Conservation (phyloP, 495 filamentous ascomycete genomes). For the Glarea lozoyensis region DNA sequence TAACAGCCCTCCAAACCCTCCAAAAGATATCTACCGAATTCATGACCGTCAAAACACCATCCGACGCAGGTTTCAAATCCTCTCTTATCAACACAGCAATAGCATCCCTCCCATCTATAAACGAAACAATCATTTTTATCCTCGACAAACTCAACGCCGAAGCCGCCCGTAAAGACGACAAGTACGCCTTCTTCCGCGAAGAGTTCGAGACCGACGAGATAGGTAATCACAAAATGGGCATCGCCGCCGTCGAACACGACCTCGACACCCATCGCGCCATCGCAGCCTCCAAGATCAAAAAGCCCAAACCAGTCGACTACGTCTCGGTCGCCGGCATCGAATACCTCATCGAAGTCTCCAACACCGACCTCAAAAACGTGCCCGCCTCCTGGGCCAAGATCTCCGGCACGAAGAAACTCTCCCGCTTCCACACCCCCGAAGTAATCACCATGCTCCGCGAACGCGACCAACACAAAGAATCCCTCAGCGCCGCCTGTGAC, state of each 20-base stretch:
- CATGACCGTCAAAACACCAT: slow-evolving; percentile 49
- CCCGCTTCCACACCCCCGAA: slow-evolving; percentile 89
- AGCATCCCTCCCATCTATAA: slow-evolving; percentile 66
- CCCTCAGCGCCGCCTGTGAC: slow-evolving; percentile 87
- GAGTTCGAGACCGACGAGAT: slow-evolving; percentile 80
- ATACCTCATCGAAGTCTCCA: slow-evolving; percentile 86
- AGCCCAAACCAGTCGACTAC: slow-evolving; percentile 62
- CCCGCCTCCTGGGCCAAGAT: slow-evolving; percentile 93
- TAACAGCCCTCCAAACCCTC: slow-evolving; percentile 75
- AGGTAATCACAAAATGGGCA: slow-evolving; percentile 79
- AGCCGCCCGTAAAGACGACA: slow-evolving; percentile 80
- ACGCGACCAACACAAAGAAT: slow-evolving; percentile 91
- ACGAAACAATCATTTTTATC: slow-evolving; percentile 56
- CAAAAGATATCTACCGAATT: slow-evolving; percentile 74
- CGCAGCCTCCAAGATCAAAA: slow-evolving; percentile 60
- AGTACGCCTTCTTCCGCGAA: slow-evolving; percentile 88
- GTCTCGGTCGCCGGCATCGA: slow-evolving; percentile 82
- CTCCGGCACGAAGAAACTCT: slow-evolving; percentile 85
- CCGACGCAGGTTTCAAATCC: slow-evolving; percentile 68
- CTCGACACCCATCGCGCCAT: slow-evolving; percentile 65
- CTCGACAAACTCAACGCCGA: slow-evolving; percentile 80
- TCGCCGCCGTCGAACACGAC: slow-evolving; percentile 81
- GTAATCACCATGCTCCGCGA: slow-evolving; percentile 75
- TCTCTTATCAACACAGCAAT: slow-evolving; percentile 63
- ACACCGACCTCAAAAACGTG: slow-evolving; percentile 68